Evolutionary conservation across 2,329 filamentous ascomycete species (phyloP).

Genomic region (Alternaria triticina): DNA sequence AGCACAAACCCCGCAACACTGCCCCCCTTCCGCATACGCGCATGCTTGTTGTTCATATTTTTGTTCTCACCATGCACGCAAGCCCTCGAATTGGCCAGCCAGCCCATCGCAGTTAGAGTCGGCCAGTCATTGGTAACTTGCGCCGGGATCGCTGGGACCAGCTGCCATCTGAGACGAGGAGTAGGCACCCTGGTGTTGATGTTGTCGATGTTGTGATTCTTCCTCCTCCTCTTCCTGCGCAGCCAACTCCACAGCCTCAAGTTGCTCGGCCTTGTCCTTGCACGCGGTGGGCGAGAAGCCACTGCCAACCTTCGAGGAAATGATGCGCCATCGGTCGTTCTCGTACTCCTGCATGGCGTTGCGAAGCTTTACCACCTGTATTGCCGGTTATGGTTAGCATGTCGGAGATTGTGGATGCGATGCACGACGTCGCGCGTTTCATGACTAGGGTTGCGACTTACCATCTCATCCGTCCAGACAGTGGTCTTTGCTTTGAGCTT

Average conservation of each 20-base stretch:
- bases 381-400: slow-evolving; percentile 43
- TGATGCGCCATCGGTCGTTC: slow-evolving; percentile 90
- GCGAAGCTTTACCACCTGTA: slow-evolving; percentile 76
- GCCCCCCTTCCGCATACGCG: slow-evolving; percentile 2
- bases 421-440: slow-evolving; percentile 47
- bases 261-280: slow-evolving; percentile 76
- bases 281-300: slow-evolving; percentile 89
- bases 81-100: slow-evolving; percentile 30
- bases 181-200: slow-evolving; percentile 37
- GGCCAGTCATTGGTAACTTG: slow-evolving; percentile 46
- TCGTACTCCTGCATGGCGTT: slow-evolving; percentile 83
- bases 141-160: slow-evolving; percentile 39
- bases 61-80: slow-evolving; percentile 33
- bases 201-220: slow-evolving; percentile 30
- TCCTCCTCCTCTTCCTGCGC: slow-evolving; percentile 28
- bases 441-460: slow-evolving; percentile 56
- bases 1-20: slow-evolving; percentile 35
- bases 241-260: slow-evolving; percentile 50
- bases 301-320: slow-evolving; percentile 87
- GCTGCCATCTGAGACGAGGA: slow-evolving; percentile 39
- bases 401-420: slow-evolving; percentile 35
- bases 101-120: slow-evolving; percentile 24
- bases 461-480: slow-evolving; percentile 92
- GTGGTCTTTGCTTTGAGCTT: slow-evolving; percentile 94
- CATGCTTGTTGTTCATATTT: slow-evolving; percentile 9